These are phyloP conservation scores for Ogataea kodamae DNA, from an alignment of 805 yeast species.

Conservation along the genomic window DNA sequence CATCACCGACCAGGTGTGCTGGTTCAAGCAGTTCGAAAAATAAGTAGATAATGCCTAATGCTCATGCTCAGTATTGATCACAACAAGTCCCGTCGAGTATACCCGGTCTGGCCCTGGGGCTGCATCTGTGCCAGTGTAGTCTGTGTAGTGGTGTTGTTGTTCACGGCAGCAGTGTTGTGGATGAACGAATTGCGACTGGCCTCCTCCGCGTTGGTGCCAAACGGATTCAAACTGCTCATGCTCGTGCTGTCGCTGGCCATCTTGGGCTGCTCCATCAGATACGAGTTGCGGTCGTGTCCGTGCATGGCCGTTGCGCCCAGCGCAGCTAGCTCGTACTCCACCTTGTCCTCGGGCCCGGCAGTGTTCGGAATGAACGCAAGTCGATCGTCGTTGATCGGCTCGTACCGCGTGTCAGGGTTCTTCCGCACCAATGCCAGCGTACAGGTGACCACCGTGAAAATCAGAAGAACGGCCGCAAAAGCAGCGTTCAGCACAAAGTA, in stretches of 20 bases:
- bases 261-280: constrained; percentile 31
- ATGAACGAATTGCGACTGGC: constrained; percentile 19
- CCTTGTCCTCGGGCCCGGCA: constrained; percentile 35
- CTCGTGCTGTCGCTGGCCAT: constrained; percentile 20
- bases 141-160: constrained; percentile 9
- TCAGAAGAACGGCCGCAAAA: constrained; percentile 73
- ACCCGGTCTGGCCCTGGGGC: constrained; percentile 9
- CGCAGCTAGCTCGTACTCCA: constrained; percentile 65
- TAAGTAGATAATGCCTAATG: background rate
- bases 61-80: constrained; percentile 7
- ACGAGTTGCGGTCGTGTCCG: constrained; percentile 47
- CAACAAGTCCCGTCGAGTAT: constrained; percentile 19
- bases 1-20: constrained; percentile 42
- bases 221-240: constrained; percentile 19
- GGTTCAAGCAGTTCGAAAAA: constrained; percentile 28
- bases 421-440: constrained; percentile 76
- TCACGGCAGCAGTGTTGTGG: constrained; percentile 14
- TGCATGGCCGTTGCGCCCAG: constrained; percentile 68
- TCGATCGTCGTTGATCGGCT: constrained; percentile 95
- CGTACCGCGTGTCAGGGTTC: constrained; percentile 93
- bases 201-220: constrained; percentile 17
- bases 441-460: constrained; percentile 87
- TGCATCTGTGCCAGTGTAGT: constrained; percentile 8
- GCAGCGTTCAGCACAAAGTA: constrained; percentile 87
- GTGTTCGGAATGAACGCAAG: constrained; percentile 85